Conservation (phyloP, 495 filamentous ascomycete genomes). For the Trichoderma orchidacearum region DNA sequence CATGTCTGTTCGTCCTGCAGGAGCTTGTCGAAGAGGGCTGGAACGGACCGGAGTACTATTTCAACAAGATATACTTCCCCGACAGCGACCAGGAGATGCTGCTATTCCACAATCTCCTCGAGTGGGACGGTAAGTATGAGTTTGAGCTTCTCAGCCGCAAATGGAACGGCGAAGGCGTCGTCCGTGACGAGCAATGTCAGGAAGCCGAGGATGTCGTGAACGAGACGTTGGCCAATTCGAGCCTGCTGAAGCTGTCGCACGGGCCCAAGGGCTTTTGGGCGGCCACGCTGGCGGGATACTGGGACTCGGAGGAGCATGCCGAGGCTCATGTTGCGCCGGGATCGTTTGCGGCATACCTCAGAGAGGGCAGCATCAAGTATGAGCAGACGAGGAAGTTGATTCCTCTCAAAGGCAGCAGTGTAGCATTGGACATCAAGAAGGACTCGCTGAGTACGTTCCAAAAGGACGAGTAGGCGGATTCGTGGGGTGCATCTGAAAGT, state of each 20-base stretch:
- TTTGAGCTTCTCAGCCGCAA: slow-evolving; percentile 11
- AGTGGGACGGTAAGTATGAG: slow-evolving; percentile 12
- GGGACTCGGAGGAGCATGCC: slow-evolving; percentile 17
- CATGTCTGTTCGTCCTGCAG: no score
- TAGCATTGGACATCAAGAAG: no score
- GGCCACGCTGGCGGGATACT: slow-evolving; percentile 13
- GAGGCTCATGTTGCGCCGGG: slow-evolving; percentile 14
- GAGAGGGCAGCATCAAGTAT: slow-evolving; percentile 19
- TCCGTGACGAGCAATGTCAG: slow-evolving; percentile 6
- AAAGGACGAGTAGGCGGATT: no score
- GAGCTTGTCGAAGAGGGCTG: no score
- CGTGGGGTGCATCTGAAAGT: no score
- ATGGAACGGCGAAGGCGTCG: not conserved
- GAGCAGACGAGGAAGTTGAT: slow-evolving; percentile 9
- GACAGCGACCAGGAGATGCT: no score
- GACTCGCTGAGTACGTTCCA: no score
- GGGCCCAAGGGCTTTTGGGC: slow-evolving; percentile 10
- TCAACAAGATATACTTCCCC: no score
- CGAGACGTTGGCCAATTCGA: slow-evolving; percentile 12
- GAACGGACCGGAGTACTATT: no score
- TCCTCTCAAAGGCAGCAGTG: no score
- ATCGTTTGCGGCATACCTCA: slow-evolving; percentile 23
- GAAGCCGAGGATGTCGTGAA: slow-evolving; percentile 13
- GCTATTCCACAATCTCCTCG: slow-evolving; percentile 8
- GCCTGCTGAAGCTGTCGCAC: slow-evolving; percentile 16